These are phyloP conservation scores for Mycena capillaripes DNA, from an alignment of 768 basidiomycete genomes.

Conservation along the genomic window DNA sequence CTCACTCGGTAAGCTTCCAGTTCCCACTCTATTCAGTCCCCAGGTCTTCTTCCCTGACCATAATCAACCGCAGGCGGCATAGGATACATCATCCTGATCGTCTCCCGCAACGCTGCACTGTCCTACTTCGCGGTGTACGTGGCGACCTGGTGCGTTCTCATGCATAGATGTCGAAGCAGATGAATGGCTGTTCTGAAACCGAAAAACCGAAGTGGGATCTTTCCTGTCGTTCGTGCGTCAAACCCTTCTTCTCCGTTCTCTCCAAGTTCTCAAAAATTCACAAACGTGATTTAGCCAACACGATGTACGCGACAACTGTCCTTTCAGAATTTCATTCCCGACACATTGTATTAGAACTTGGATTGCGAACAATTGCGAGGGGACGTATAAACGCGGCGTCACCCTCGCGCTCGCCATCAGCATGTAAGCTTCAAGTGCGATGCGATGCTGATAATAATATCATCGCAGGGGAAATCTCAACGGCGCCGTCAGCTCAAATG, in stretches of 20 bases:
- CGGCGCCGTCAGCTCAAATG: conserved; percentile 82
- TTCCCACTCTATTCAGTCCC: no score
- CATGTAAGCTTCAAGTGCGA: conserved; percentile 43
- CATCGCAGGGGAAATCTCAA: conserved; percentile 74
- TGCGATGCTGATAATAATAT: background rate
- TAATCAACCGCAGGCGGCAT: conserved; percentile 46
- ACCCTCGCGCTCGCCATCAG: conserved; percentile 81
- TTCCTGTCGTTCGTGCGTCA: conserved; percentile 64
- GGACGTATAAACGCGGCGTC: conserved; percentile 80
- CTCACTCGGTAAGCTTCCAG: conserved; percentile 16
- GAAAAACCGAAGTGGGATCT: conserved; percentile 56
- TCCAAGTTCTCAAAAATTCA: background rate
- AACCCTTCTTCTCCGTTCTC: background rate
- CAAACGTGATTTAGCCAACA: conserved; percentile 56
- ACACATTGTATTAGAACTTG: conserved; percentile 64
- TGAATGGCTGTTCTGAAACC: background rate
- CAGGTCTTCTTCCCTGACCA: background rate
- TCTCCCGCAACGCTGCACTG: conserved; percentile 69
- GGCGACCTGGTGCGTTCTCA: conserved; percentile 71
- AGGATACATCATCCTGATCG: conserved; percentile 77
- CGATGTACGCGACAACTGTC: conserved; percentile 56
- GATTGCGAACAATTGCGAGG: conserved; percentile 81
- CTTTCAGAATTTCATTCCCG: background rate
- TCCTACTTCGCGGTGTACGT: conserved; percentile 83
- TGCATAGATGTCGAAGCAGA: background rate